Evolutionary conservation across 305 asterid genomes (phyloP).

Genomic region (Solanum aculeatissimum): DNA sequence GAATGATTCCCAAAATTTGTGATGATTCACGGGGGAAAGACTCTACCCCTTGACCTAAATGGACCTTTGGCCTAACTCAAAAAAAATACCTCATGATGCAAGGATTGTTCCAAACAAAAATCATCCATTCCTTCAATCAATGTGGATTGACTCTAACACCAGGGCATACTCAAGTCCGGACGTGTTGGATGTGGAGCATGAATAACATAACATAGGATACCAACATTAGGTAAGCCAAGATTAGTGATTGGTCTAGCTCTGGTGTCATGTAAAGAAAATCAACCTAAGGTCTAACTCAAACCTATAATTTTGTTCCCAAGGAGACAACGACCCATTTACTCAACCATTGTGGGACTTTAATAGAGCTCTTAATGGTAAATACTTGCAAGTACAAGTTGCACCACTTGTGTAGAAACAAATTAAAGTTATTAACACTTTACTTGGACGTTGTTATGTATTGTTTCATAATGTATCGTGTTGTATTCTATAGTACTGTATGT

Average conservation of each 20-base stretch:
- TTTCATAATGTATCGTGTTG: background rate
- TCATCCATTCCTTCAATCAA: background rate
- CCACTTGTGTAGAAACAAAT: background rate
- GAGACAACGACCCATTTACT: background rate
- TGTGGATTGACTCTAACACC: background rate
- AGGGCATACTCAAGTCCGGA: background rate
- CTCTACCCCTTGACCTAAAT: background rate
- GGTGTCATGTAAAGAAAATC: background rate
- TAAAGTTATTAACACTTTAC: background rate
- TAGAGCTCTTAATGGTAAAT: background rate
- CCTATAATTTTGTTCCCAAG: background rate
- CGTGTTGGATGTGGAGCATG: background rate
- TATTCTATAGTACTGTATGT: no score
- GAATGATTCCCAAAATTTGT: background rate
- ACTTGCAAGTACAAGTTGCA: background rate
- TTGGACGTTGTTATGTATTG: background rate
- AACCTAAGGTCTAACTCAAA: background rate
- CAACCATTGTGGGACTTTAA: background rate
- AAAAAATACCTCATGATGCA: background rate
- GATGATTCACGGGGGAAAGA: background rate
- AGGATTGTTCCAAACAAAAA: background rate
- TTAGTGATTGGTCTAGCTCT: background rate
- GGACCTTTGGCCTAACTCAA: background rate
- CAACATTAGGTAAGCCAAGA: background rate
- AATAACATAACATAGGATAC: background rate